These are phyloP conservation scores for Puccinia brachypodii DNA, from an alignment of 1,284 basidiomycete species.

Conservation along the genomic window DNA sequence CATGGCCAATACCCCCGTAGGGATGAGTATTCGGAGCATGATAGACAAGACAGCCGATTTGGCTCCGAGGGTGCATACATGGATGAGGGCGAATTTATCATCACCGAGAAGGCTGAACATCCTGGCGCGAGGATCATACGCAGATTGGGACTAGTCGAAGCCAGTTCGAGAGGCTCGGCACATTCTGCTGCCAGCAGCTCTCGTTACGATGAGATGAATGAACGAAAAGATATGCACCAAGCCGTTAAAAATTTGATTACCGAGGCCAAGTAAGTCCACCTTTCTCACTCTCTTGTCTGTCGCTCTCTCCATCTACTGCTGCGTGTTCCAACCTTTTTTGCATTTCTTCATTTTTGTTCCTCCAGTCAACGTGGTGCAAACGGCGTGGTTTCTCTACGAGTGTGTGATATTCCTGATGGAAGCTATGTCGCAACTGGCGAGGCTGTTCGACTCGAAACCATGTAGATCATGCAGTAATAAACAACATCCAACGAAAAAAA, in stretches of 20 bases:
- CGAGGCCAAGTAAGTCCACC: constrained; percentile 26
- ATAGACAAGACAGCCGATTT: background rate
- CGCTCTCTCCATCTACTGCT: background rate
- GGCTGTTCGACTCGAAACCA: constrained; percentile 20
- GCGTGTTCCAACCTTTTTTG: background rate
- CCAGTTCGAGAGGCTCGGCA: constrained; percentile 11
- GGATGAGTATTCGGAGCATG: background rate
- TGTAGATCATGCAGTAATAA: background rate
- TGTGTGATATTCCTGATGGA: constrained; percentile 12
- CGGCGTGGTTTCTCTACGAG: constrained; percentile 26
- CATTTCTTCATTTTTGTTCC: background rate
- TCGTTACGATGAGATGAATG: background rate
- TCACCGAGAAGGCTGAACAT: constrained; percentile 26
- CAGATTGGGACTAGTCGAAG: constrained; percentile 18
- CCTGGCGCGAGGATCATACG: constrained; percentile 14
- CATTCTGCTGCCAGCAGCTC: background rate
- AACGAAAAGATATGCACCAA: constrained; percentile 24
- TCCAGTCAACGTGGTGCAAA: constrained; percentile 33
- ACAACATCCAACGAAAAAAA: background rate
- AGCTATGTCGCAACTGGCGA: constrained; percentile 28
- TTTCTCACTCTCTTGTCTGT: background rate
- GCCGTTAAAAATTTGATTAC: constrained; percentile 37
- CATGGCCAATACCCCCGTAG: background rate
- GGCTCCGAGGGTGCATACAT: background rate
- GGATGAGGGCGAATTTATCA: constrained; percentile 34